phyloP scores from a whole-genome alignment of 2,329 filamentous ascomycete genomes.

The Exophiala sp. region DNA sequence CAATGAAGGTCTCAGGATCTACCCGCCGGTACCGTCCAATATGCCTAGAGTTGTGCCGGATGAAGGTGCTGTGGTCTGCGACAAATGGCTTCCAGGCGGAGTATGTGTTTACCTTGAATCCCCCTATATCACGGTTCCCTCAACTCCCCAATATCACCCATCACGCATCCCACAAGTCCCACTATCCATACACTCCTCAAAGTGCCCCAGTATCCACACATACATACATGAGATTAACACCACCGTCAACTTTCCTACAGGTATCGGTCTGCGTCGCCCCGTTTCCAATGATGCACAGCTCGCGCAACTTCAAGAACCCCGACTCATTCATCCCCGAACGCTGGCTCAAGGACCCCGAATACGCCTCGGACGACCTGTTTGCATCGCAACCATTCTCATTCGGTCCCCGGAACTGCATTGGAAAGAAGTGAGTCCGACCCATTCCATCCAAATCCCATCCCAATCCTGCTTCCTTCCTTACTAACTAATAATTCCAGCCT shows the following conservation, averaged over 20 bases:
- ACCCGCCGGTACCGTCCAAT: conserved; percentile 37
- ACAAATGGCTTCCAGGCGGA: conserved; percentile 32
- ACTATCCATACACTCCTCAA: too few relatives aligned
- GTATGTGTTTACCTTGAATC: neutral
- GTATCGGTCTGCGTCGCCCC: conserved; percentile 8
- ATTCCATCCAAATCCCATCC: neutral
- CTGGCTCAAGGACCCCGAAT: conserved; percentile 21
- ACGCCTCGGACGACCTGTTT: conserved; percentile 27
- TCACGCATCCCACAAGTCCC: too few relatives aligned
- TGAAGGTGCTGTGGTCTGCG: neutral
- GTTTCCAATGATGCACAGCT: conserved; percentile 18
- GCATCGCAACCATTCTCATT: conserved; percentile 34
- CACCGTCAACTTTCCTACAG: neutral
- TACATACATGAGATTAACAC: too few relatives aligned
- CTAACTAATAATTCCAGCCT: conserved; percentile 27
- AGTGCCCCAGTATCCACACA: too few relatives aligned
- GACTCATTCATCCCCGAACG: conserved; percentile 19
- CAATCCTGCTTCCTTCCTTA: neutral
- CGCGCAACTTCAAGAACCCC: conserved; percentile 28
- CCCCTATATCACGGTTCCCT: too few relatives aligned
- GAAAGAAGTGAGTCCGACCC: conserved; percentile 5
- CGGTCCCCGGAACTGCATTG: conserved; percentile 35
- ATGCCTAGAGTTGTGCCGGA: conserved; percentile 17
- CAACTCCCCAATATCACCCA: too few relatives aligned
- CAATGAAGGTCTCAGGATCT: conserved; percentile 44